Base-by-base conservation (phyloP, 2,329 filamentous ascomycete genomes). In the Fusarium nematophilum region DNA sequence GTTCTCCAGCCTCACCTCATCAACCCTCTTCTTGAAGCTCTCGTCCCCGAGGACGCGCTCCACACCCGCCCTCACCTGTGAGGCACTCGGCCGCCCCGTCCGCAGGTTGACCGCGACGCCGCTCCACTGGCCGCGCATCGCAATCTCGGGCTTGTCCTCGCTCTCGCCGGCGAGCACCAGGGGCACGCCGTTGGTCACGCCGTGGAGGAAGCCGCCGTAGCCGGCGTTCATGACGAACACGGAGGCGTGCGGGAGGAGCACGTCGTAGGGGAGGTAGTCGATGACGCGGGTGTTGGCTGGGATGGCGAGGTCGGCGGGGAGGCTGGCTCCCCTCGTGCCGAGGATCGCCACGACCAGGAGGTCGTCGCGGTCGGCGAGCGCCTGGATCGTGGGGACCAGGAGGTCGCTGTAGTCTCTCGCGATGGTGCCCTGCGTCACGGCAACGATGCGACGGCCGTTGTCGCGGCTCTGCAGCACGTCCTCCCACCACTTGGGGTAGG, bases 261-360 rank as follows among this genome's bases (percentile, higher is more conserved):
- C 68, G 52, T 84, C 79, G 57, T 83, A 83, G 4, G 80, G 74
- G 4, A 84, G 66, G 59, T 80, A 83, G 64, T 83, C 79, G 17
- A 78, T 68, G 4, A 81, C 73, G 9, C 75, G 72, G 1, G 75
- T 72, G 59, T 84, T 84, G 1, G 52, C 23, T 0, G 81, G 78
- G 3, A 80, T 57, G 2, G 62, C 14, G 4, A 72, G 64, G 13
- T 68, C 27, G 1, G 45, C 48, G 1, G 70, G 63, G 1, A 76
- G 61, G 7, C 25, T 39, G 9, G 66, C 70, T 1, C 58, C 68
- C 21, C 51, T 68, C 17, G 44, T 25, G 3, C 74, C 74, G 1
- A 76, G 65, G 5, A 73, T 68, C 4, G 62, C 74, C 11, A 77
- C 64, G 13, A 75, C 64, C 6, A 76, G 44, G 7, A 75, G 17